Percentiles rank a stretch among this genome's conserved stretches.
These are phyloP conservation scores for Termitomyces sp. DNA, from an alignment of 1,284 basidiomycete species.

Conservation along the genomic window DNA sequence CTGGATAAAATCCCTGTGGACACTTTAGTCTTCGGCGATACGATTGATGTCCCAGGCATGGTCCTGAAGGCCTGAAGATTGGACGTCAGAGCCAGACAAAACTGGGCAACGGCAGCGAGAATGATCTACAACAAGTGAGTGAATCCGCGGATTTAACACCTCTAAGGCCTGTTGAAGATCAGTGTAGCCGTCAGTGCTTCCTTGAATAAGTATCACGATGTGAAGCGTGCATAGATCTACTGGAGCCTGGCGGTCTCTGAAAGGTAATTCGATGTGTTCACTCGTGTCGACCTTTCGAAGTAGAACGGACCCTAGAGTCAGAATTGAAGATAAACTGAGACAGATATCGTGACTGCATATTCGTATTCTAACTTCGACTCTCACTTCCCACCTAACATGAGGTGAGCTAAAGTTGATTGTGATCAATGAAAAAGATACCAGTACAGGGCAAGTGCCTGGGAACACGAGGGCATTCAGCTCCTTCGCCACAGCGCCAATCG, in stretches of 20 bases:
- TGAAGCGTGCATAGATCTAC: too few species aligned
- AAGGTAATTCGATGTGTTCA: too few species aligned
- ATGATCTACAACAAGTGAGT: background rate
- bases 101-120: background rate
- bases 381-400: background rate
- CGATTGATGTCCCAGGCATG: background rate
- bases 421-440: conserved; percentile 1
- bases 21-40: background rate
- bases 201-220: too few species aligned
- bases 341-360: background rate
- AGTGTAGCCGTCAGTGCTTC: too few species aligned
- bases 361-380: background rate
- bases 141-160: background rate
- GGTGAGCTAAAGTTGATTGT: background rate
- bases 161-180: too few species aligned
- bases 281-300: too few species aligned
- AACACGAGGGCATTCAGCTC: conserved; percentile 10
- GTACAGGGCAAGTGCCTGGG: conserved; percentile 13
- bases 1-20: background rate
- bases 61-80: too few species aligned
- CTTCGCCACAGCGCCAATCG: conserved; percentile 8
- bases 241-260: too few species aligned
- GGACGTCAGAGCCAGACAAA: background rate
- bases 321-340: background rate
- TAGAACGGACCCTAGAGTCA: too few species aligned